These are phyloP conservation scores for Saussurea involucrata DNA, from an alignment of 129 eudicot species.

Conservation along the genomic window DNA sequence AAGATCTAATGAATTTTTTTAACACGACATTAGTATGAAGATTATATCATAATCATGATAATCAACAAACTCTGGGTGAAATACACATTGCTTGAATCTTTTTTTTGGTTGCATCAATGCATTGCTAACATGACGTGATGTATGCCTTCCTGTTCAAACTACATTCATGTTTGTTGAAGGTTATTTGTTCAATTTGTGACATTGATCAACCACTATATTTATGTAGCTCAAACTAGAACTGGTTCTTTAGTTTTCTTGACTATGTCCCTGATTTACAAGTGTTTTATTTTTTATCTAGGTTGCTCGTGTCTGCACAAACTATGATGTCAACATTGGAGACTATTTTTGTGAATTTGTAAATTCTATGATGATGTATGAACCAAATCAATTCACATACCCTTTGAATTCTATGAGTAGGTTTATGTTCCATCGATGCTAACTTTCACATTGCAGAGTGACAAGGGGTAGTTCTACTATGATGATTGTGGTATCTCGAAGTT, in stretches of 20 bases:
- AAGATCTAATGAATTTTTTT: too few relatives aligned
- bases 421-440: constrained; percentile 12
- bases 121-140: not conserved
- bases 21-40: too few relatives aligned
- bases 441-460: constrained; percentile 50
- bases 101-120: not conserved
- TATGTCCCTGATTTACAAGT: constrained; percentile 4
- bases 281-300: constrained; percentile 28
- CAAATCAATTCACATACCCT: not conserved
- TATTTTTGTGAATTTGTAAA: constrained; percentile 87
- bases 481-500: constrained; percentile 99
- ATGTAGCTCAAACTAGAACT: constrained; percentile 2
- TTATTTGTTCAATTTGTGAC: constrained; percentile 90
- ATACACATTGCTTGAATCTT: not conserved
- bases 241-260: constrained; percentile 5
- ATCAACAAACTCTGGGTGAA: too few relatives aligned
- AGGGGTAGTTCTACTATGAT: constrained; percentile 82
- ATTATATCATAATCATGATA: too few relatives aligned
- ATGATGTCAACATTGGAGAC: constrained; percentile 96
- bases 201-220: constrained; percentile 87
- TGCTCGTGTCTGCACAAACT: too few relatives aligned
- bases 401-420: not conserved
- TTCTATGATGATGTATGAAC: constrained; percentile 79
- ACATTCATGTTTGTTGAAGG: constrained; percentile 51
- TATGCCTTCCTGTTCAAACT: not conserved